These are phyloP conservation scores for Scenedesmus sp. DNA, from an alignment of 163 green algal genomes.

Conservation along the genomic window DNA sequence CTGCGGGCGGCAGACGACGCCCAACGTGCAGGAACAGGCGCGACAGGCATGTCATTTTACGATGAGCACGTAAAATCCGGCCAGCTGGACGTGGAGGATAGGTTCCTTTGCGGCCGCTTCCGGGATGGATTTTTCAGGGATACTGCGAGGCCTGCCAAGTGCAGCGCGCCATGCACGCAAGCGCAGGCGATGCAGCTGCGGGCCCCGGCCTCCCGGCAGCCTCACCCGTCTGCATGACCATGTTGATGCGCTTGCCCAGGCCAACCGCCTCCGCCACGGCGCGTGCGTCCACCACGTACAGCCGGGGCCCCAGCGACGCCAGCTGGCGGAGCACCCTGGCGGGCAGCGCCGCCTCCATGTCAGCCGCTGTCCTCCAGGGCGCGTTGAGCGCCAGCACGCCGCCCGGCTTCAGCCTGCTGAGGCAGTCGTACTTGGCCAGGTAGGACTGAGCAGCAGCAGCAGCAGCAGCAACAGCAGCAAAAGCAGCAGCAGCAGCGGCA, in stretches of 20 bases:
- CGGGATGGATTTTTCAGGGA: not conserved
- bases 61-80: too few species aligned
- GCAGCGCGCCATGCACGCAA: not conserved
- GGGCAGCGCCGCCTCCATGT: constrained; percentile 56
- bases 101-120: too few species aligned
- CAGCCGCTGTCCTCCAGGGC: constrained; percentile 49
- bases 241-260: constrained; percentile 77
- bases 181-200: not conserved
- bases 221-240: constrained; percentile 70
- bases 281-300: constrained; percentile 62
- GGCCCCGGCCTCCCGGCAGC: not conserved
- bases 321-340: constrained; percentile 58
- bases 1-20: not conserved
- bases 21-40: not conserved
- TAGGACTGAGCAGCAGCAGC: constrained; percentile 54
- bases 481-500: too few species aligned
- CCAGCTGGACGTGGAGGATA: too few species aligned
- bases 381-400: constrained; percentile 73
- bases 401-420: constrained; percentile 61
- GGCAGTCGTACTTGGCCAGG: constrained; percentile 69
- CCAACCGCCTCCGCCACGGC: constrained; percentile 61
- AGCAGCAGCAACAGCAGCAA: not conserved
- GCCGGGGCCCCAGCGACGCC: not conserved
- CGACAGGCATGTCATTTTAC: not conserved
- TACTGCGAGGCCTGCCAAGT: too few species aligned